phyloP scores from a whole-genome alignment of 345 rosid species.

The Murraya koenigii region DNA sequence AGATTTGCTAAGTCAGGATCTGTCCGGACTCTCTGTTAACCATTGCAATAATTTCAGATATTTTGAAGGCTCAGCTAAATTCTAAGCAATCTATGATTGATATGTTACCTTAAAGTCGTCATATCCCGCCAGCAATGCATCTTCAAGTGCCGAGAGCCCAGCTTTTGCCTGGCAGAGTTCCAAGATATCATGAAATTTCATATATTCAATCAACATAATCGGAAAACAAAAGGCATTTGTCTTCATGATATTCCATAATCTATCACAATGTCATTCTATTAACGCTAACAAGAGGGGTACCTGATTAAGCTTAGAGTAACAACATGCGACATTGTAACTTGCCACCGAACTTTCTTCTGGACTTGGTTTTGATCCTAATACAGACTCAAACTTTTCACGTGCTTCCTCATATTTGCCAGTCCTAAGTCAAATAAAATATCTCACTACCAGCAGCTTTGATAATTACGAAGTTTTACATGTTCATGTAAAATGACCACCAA shows the following conservation, averaged over 20 bases:
- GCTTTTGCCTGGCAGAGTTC: slow-evolving; percentile 59
- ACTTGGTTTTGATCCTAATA: slow-evolving; percentile 87
- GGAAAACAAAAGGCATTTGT: not conserved
- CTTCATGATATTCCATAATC: not conserved
- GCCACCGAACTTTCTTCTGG: slow-evolving; percentile 71
- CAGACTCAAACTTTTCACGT: slow-evolving; percentile 85
- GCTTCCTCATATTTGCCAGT: slow-evolving; percentile 81
- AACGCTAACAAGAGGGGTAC: slow-evolving; percentile 31
- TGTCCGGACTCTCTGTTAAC: slow-evolving; percentile 69
- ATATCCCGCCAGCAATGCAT: slow-evolving; percentile 76
- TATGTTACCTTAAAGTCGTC: slow-evolving; percentile 83
- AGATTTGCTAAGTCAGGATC: slow-evolving; percentile 82
- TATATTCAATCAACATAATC: not conserved
- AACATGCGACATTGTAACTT: slow-evolving; percentile 93
- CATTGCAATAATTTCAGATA: slow-evolving; percentile 15
- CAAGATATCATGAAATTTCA: not conserved
- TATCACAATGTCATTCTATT: not conserved
- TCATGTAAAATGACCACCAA: not conserved
- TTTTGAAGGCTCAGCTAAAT: not conserved
- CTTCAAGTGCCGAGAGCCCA: slow-evolving; percentile 87
- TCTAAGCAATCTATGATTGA: not conserved
- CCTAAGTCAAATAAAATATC: slow-evolving; percentile 29
- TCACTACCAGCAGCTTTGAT: not conserved
- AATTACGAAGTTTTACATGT: not conserved
- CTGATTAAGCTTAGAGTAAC: slow-evolving; percentile 90